Evolutionary conservation across 345 rosid species (phyloP), one percentile per base, ranked within the genome.

Genomic region (Psidium guajava): DNA sequence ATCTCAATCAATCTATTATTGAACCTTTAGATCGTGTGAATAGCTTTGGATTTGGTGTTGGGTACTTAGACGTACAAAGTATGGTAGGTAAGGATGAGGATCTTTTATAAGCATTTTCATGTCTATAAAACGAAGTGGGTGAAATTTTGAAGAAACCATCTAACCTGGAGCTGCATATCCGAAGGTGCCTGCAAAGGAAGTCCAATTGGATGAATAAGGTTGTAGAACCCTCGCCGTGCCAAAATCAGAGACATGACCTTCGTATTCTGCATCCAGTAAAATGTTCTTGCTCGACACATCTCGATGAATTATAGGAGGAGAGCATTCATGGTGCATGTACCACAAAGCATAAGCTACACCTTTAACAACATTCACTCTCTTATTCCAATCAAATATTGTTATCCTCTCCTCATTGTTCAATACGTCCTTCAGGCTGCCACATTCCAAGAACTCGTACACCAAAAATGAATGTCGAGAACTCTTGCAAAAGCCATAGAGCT

Each of bases 361-460:
- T 58, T 84, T 52, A 64, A 49, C 56, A 42, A 84, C 12, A 44
- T 55, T 56, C 28, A 55, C 6, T 53, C 89, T 87, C 64, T 85
- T 85, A 2, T 4, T 7, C 93, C 89, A 91, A 2, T 73, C 86
- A 49, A 90, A 49, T 24, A 82, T 82, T 50, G 2, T 28, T 0
- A 90, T 87, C 24, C 49, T 56, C 28, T 85, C 85, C 1, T 88
- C 69, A 22, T 10, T n/a, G 5, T 54, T n/a, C 27, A 88, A 5
- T 11, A 57, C 14, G 11, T 57, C 64, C 28, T 57, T 57, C 28
- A 57, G 25, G 28, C 15, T 57, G 3, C 64, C 64, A 24, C 27
- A 57, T 57, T 57, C 64, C 28, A 57, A 57, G 28, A 56, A 56
- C 61, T 56, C 27, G 6, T 10, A 56, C 27, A 56, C 27, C 61